These are phyloP conservation scores for Apiotrichum sp. DNA, from an alignment of 1,284 basidiomycete genomes.

Conservation along the genomic window DNA sequence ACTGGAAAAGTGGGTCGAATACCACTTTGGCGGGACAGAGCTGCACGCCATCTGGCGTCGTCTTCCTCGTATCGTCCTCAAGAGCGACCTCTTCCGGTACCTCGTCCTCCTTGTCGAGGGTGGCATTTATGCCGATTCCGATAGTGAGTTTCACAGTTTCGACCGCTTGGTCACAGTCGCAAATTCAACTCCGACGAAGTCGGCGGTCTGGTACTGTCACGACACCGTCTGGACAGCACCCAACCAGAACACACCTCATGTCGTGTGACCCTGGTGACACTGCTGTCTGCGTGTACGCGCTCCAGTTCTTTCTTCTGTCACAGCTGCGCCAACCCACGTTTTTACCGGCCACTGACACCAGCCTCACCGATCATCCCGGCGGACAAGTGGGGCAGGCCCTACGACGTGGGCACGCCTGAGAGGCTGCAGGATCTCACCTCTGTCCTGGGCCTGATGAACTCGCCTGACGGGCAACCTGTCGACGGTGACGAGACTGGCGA, in stretches of 20 bases:
- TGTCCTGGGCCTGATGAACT: conserved; percentile 22
- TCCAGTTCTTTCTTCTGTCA: no score
- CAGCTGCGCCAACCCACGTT: no score
- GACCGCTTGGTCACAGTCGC: no score
- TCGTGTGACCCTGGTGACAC: no score
- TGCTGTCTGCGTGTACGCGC: no score
- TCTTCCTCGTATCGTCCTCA: conserved; percentile 41
- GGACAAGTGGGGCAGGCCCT: conserved; percentile 32
- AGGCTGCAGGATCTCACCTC: conserved; percentile 28
- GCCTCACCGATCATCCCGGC: conserved; percentile 33
- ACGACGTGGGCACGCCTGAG: conserved; percentile 25
- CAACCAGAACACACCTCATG: no score
- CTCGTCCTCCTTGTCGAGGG: conserved; percentile 41
- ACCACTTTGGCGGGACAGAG: conserved; percentile 24
- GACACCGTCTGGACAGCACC: no score
- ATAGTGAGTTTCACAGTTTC: conserved; percentile 26
- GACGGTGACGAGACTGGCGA: conserved; percentile 31
- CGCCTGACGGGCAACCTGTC: conserved; percentile 3
- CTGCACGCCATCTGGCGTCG: conserved; percentile 26
- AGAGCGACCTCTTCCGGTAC: conserved; percentile 43
- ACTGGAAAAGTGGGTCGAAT: conserved; percentile 29
- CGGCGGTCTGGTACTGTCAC: no score
- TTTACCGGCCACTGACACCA: conserved; percentile 3
- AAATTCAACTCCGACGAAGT: no score
- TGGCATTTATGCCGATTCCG: conserved; percentile 48